Evolutionary conservation across 2,329 filamentous ascomycete species (phyloP).

Genomic region (Ophiocordyceps sinensis): DNA sequence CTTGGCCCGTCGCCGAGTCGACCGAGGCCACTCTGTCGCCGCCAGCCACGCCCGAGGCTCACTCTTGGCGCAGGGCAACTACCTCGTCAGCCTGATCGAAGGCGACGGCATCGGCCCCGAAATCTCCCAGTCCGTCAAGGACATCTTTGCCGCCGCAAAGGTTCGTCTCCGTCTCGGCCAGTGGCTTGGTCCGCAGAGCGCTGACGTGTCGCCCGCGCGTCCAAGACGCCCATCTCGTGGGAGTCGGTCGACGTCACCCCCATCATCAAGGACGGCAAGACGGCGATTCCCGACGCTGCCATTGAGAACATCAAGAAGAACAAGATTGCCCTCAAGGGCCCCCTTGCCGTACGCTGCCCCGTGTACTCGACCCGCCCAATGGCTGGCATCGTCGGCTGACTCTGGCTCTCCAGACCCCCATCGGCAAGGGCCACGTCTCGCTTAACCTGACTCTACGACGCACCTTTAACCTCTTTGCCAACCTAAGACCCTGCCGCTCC

Average conservation of each 20-base stretch:
- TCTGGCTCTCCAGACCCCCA: constrained; percentile 50
- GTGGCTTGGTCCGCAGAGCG: neutral
- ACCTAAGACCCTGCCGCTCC: constrained; percentile 93
- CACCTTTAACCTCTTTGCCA: constrained; percentile 99
- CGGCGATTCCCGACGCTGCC: constrained; percentile 80
- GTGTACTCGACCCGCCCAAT: constrained; percentile 17
- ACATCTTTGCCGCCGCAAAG: constrained; percentile 92
- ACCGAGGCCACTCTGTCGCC: neutral
- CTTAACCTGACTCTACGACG: constrained; percentile 96
- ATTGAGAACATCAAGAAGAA: constrained; percentile 91
- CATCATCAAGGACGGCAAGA: constrained; percentile 86
- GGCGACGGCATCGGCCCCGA: constrained; percentile 98
- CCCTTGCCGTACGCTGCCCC: constrained; percentile 83
- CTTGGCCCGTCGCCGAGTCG: no score
- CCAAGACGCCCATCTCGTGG: constrained; percentile 81
- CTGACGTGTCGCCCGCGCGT: neutral
- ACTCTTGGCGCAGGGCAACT: constrained; percentile 57
- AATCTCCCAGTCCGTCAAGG: constrained; percentile 95
- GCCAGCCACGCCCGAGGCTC: neutral
- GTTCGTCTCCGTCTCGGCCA: constrained; percentile 33
- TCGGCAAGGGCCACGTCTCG: constrained; percentile 98
- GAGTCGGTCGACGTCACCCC: constrained; percentile 95
- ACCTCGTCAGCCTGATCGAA: constrained; percentile 92
- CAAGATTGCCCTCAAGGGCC: constrained; percentile 96
- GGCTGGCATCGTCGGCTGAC: neutral